Base-by-base conservation (phyloP, 345 rosid genomes). In the Clausena lansium region DNA sequence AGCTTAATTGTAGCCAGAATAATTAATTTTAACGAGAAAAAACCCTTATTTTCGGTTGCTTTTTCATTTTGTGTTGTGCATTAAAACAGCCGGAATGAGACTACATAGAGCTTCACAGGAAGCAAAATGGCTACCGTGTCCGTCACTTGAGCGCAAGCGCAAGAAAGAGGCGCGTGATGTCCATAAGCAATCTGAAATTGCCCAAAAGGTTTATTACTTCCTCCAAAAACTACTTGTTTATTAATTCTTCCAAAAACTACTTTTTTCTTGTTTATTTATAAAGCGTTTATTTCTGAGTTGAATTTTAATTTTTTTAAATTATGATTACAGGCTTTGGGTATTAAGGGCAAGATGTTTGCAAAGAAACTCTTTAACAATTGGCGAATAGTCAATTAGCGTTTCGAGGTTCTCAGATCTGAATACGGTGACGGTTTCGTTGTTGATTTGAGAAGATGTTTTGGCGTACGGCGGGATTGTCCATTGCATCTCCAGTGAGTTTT, bases 91-190 rank as follows among this genome's bases (percentile, higher is more conserved):
- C n/a, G n/a, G n/a, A n/a, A n/a, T 97, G 98, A 78, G 96, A 95
- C 89, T 83, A 93, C 79, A 95, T 93, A 32, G 97, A 95, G 24
- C 77, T 84, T 7, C 93, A 89, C 91, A 83, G 85, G 84, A 93
- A 93, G 98, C 88, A 92, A 67, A 7, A 91, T 90, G 98, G 98
- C 58, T 82, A 85, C 77, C 97, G 97, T 72, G 86, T 70, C 77
- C 98, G 93, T 71, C 85, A 88, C 86, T 83, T 83, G 99, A 93
- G 84, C 91, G 90, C 47, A 85, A 87, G 89, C 96, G 97, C 80
- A 93, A 95, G 96, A 93, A 82, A 92, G 88, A 91, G 88, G 98
- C 98, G 39, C 98, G 99, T 87, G 84, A 81, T 74, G 93, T 85
- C 72, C 97, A 95, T 86, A 89, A 89, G 83, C 94, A 71, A 80